These are phyloP conservation scores for Tylopilus plumbeoviolaceoides DNA, from an alignment of 768 basidiomycete genomes.

Conservation along the genomic window DNA sequence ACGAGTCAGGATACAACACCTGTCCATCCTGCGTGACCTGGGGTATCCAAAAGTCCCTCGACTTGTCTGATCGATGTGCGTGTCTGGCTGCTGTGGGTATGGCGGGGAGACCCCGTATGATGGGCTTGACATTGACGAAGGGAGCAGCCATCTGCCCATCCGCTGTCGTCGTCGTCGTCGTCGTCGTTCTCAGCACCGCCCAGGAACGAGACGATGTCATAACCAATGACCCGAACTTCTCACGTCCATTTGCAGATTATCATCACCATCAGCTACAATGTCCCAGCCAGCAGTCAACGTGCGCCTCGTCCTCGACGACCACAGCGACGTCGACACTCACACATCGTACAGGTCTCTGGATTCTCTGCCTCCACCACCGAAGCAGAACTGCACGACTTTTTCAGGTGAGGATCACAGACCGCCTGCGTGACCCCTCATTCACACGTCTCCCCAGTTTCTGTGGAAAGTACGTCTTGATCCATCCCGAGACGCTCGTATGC, in stretches of 20 bases:
- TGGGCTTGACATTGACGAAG: constrained; percentile 4
- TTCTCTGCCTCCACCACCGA: constrained; percentile 65
- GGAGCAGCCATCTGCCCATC: constrained; percentile 20
- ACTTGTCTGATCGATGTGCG: constrained; percentile 15
- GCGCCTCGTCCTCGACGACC: constrained; percentile 10
- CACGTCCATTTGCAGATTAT: constrained; percentile 5
- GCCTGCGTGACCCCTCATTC: background rate
- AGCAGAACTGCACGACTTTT: constrained; percentile 71
- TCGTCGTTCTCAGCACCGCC: constrained; percentile 14
- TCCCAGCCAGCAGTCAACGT: constrained; percentile 33
- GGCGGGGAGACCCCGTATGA: constrained; percentile 28
- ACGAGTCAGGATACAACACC: constrained; percentile 40
- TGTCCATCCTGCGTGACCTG: constrained; percentile 76
- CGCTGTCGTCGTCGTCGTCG: constrained; percentile 4
- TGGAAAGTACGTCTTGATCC: constrained; percentile 55
- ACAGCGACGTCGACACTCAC: background rate
- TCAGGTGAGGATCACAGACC: constrained; percentile 51
- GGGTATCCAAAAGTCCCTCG: constrained; percentile 88
- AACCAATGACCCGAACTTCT: background rate
- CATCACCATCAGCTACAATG: constrained; percentile 13
- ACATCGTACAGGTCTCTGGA: constrained; percentile 55
- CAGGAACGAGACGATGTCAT: constrained; percentile 12
- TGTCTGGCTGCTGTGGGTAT: constrained; percentile 14
- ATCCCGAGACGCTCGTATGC: background rate
- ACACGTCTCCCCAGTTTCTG: constrained; percentile 59